phyloP scores from a whole-genome alignment of 23 red algal species.

The Gracilaria vermiculophylla region DNA sequence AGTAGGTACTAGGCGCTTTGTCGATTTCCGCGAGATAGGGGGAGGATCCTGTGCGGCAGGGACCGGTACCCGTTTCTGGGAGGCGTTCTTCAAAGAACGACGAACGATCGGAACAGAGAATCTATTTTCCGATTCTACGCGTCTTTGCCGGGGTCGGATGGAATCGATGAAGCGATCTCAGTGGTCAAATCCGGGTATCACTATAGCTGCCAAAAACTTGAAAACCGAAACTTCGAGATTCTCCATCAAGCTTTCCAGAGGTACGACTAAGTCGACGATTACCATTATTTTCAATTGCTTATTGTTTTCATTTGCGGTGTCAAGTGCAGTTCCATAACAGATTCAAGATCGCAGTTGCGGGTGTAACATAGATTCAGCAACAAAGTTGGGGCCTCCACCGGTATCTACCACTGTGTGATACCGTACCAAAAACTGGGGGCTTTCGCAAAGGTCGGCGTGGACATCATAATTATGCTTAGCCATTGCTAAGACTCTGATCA shows the following conservation, averaged over 20 bases:
- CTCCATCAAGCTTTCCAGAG: not conserved
- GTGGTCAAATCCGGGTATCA: too few relatives aligned
- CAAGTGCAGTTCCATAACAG: not conserved
- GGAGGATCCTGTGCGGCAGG: too few relatives aligned
- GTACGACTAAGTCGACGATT: not conserved
- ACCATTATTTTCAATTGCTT: not conserved
- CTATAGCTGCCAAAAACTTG: too few relatives aligned
- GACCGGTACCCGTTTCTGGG: too few relatives aligned
- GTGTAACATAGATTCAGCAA: not conserved
- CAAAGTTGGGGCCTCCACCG: not conserved
- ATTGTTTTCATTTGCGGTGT: not conserved
- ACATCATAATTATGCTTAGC: conserved; percentile 7
- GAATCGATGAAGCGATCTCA: too few relatives aligned
- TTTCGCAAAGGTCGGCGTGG: not conserved
- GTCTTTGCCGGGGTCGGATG: too few relatives aligned
- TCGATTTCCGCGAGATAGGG: too few relatives aligned
- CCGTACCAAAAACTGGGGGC: not conserved
- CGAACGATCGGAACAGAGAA: not conserved
- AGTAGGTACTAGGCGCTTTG: too few relatives aligned
- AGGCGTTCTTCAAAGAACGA: too few relatives aligned
- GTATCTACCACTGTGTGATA: not conserved
- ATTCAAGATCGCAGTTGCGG: not conserved
- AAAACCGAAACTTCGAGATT: not conserved
- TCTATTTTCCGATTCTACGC: too few relatives aligned
- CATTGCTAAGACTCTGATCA: not conserved